Evolutionary conservation across 2,329 filamentous ascomycete genomes (phyloP), one percentile per base, ranked within the genome.

Genomic region (Apiospora aurea): DNA sequence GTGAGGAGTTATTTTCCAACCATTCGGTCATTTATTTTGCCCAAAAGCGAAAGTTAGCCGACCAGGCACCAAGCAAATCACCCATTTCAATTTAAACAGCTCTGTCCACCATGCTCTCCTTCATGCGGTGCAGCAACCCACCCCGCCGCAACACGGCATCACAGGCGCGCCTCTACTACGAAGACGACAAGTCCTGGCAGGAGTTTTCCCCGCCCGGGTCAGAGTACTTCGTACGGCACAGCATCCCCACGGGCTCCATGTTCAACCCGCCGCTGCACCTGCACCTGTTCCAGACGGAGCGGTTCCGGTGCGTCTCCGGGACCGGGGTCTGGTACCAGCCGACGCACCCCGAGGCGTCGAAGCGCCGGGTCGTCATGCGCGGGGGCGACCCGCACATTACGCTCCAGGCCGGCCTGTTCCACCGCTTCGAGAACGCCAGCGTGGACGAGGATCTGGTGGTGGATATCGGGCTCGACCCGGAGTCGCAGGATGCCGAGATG

Each of bases 391-490:
- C 68, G 1, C 75, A 73, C 18, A 75, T 74, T 3, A 70, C 71
- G 14, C 57, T 72, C n/a, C 70, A 75, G 49, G 73, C 74, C 7
- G 69, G 70, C 1, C 67, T 44, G 2, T 78, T 74, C 66, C 77
- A 78, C 69, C 73, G 73, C 10, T 75, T 78, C 72, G 76, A 77
- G 68, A 77, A 77, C 70, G 77, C 75, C 13, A 74, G 70, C 47
- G 61, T 16, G 2, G 75, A 73, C 2, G 72, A 77, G 16, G 61
- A 69, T 8, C 71, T 78, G 6, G 71, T 77, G 14, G 64, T 78
- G 26, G 76, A 77, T 66, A 72, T 78, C 14, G 73, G 74, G 13
- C 74, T 78, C 18, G 70, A 72, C 14, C 76, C 75, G 1, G 75
- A 77, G 69, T 71, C 74, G 4, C 66, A 26, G 43, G 43, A 26